Evolutionary conservation across 352 stramenopile species (phyloP).

Genomic region (Thalassiosira mediterranea): DNA sequence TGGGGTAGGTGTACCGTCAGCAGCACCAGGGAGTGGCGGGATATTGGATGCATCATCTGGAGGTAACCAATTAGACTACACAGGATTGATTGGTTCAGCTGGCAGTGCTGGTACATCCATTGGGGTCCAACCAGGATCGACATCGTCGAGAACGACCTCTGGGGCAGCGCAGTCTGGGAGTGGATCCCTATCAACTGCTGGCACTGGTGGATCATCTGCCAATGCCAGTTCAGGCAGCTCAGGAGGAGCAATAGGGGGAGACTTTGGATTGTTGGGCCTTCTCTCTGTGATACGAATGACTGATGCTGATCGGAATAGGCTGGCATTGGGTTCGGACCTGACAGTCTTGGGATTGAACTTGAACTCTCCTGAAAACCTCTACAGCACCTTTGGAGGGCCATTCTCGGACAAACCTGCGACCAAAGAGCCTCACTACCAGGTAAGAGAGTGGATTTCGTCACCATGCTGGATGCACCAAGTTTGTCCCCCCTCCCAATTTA

Average conservation of each 20-base stretch:
- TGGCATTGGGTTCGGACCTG: constrained; percentile 87
- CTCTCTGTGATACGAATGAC: constrained; percentile 89
- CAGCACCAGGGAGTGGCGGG: too few relatives aligned
- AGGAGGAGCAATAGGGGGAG: constrained; percentile 72
- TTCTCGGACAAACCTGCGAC: constrained; percentile 84
- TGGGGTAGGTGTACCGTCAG: constrained; percentile 22
- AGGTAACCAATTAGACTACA: constrained; percentile 53
- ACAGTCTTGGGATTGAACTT: constrained; percentile 89
- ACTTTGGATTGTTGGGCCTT: constrained; percentile 87
- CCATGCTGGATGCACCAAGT: too few relatives aligned
- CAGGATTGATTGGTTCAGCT: constrained; percentile 52
- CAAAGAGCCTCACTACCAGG: constrained; percentile 86
- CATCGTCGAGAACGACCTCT: constrained; percentile 34
- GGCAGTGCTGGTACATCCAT: too few relatives aligned
- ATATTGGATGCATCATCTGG: constrained; percentile 41
- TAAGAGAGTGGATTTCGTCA: constrained; percentile 49
- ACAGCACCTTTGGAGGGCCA: constrained; percentile 86
- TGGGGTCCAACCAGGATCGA: constrained; percentile 22
- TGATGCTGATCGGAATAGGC: constrained; percentile 87
- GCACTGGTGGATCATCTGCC: too few relatives aligned
- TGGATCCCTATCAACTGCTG: too few relatives aligned
- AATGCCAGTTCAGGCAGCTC: constrained; percentile 45
- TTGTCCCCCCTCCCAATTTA: too few relatives aligned
- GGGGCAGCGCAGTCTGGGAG: constrained; percentile 27
- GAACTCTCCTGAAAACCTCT: constrained; percentile 87